Base-by-base conservation (phyloP, 2,329 filamentous ascomycete species). In the Pseudocercospora crystallina region DNA sequence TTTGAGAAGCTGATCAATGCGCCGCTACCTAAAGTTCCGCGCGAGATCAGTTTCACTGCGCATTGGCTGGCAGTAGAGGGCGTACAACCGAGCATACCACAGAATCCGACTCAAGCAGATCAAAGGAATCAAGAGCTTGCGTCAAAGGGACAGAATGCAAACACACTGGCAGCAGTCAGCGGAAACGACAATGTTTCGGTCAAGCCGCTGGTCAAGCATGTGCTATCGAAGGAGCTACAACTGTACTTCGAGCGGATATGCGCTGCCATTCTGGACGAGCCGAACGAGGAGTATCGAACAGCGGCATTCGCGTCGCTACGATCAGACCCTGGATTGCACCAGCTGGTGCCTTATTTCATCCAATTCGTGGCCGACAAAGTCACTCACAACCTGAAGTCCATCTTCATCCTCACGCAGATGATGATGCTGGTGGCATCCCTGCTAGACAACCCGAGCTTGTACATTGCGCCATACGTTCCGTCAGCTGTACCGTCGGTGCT, bases 1-100 rank as follows among this genome's bases (percentile, higher is more conserved):
- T 97, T 99, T 67, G 94, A 99, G 76, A 97, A 97, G 77, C 77
- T 99, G 60, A 96, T 99, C 69, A 99, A 99, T 73, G 90, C 90
- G 58, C 89, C 94, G 4, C 73, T 99, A 60, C 94, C 94, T 20
- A 96, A 95, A 71, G 91, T 99, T 29, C 94, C 94, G 31, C 81
- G 92, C 43, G 94, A 99, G 70, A 87, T 94, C 63, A 89, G 85
- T 54, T 92, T 96, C 67, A 97, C 92, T 35, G 94, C 89, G 54
- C 94, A 99, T 73, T 99, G 94, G 92, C 84, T 97, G 54, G 91
- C 94, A 15, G 90, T 99, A 42, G 94, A 99, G 77, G 94, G 94
- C 52, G 94, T 97, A 26, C 92, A 99, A 69, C 94, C 94, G 2
- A 89, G 90, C 0, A 96, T 97, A 62, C 90, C 92, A 1, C 92